Conservation (phyloP, 768 basidiomycete genomes). For the Rhizopogon rudus region DNA sequence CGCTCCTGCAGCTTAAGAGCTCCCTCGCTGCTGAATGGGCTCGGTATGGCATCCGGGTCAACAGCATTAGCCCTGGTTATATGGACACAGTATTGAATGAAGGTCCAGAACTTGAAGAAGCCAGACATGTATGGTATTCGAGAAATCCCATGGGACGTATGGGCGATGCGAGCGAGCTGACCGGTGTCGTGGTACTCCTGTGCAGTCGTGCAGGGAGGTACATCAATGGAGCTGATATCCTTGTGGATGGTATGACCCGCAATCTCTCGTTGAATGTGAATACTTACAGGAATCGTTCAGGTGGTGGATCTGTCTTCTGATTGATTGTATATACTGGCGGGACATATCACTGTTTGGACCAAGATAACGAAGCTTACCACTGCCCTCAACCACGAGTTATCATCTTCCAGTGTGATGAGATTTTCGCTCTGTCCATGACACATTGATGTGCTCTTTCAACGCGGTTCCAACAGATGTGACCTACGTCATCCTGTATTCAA, state of each 20-base stretch:
- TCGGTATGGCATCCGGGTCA: slow-evolving; percentile 36
- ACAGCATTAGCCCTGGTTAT: slow-evolving; percentile 39
- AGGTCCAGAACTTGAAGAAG: slow-evolving; percentile 26
- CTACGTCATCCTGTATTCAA: no score
- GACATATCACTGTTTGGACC: background rate
- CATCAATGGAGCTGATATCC: slow-evolving; percentile 38
- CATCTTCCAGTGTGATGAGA: no score
- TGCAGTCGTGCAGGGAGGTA: slow-evolving; percentile 39
- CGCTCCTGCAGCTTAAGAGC: slow-evolving; percentile 32
- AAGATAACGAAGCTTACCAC: background rate
- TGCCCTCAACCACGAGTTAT: no score
- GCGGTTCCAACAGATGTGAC: no score
- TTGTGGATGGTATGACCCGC: slow-evolving; percentile 33
- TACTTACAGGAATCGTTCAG: slow-evolving; percentile 4
- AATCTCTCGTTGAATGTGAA: background rate
- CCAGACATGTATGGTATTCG: slow-evolving; percentile 31
- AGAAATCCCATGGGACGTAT: slow-evolving; percentile 40
- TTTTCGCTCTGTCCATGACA: no score
- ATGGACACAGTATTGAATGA: slow-evolving; percentile 40
- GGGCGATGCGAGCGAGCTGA: slow-evolving; percentile 36
- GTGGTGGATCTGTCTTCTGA: slow-evolving; percentile 19
- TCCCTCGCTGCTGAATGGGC: slow-evolving; percentile 41
- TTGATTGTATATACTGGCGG: background rate
- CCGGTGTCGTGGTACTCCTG: slow-evolving; percentile 34
- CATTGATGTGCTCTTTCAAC: no score